Evolutionary conservation across 345 rosid species (phyloP), one percentile per base, ranked within the genome.

Genomic region (Aurinia saxatilis): DNA sequence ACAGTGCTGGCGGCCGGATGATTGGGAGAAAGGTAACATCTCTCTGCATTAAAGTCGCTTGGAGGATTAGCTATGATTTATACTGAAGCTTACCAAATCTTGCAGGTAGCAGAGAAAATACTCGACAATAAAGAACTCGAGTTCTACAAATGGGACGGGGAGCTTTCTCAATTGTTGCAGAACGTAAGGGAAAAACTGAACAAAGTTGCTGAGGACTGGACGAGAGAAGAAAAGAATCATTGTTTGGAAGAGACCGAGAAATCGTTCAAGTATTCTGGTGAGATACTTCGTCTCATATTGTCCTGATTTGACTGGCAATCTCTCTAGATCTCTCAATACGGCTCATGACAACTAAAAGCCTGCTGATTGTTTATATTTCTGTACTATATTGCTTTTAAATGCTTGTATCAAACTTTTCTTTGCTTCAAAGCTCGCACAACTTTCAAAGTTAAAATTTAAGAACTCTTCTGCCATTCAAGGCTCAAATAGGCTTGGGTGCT

Each of bases 1-100:
- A 92, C 68, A 72, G 84, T 45, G 99, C 99, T 27, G 99, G 99
- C 63, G 99, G 99, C 36, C 85, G 91, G 49, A 89, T 93, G 96
- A 93, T 93, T 65, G 99, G 96, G 59, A 87, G 71, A 75, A 93
- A 85, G 90, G 99, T 92, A 81, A 19, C 23, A 2, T 4, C 44
- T 34, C 16, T 31, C 41, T 29, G 14, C 21, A 19, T 6, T 35
- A 54, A 10, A 55, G 16, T 54, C n/a, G 3, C 25, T 44, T 25
- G 9, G 37, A 52, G 13, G 12, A 21, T 27, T 12, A 41, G 18
- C 7, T 7, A 50, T 16, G 36, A 34, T 9, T 46, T 53, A 3
- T 52, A 36, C 49, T 69, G 42, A 69, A 45, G 36, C 48, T 12
- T 41, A 38, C 30, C n/a, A 10, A 16, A 27, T 42, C 6, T 63